Evolutionary conservation across 306 rosid species (phyloP).

Genomic region (Castanea sativa): DNA sequence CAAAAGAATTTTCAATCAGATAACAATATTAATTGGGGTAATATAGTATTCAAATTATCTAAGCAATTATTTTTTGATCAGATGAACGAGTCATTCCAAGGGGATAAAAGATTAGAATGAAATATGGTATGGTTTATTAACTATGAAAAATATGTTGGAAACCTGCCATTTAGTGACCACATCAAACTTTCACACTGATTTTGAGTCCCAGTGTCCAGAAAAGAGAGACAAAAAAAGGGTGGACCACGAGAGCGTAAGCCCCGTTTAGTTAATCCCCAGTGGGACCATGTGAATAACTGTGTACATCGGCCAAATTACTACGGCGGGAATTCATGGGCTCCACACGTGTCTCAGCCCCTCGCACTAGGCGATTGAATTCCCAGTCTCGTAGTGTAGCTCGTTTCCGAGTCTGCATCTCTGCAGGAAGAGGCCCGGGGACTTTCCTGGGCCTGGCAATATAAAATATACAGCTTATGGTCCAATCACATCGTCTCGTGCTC

Average conservation of each 20-base stretch:
- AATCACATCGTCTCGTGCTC: constrained; percentile 16
- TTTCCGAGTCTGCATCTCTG: constrained; percentile 28
- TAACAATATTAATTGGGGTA: no score
- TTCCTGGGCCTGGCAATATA: constrained; percentile 16
- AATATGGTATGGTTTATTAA: no score
- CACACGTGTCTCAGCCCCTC: constrained; percentile 36
- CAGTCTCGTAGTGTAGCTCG: background rate
- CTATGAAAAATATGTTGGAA: no score
- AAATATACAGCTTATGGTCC: background rate
- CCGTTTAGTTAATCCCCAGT: constrained; percentile 20
- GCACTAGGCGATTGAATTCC: background rate
- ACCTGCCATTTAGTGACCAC: no score
- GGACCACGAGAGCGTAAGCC: constrained; percentile 28
- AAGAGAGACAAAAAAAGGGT: background rate
- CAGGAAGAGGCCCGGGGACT: constrained; percentile 24
- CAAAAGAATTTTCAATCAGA: no score
- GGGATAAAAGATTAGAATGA: no score
- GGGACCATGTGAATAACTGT: constrained; percentile 39
- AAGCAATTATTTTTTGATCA: no score
- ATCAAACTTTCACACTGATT: no score
- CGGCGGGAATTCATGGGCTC: constrained; percentile 12
- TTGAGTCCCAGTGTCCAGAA: no score
- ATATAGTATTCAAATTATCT: no score
- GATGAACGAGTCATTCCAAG: no score
- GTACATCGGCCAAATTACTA: constrained; percentile 7